These are phyloP conservation scores for Catharanthus roseus DNA, from an alignment of 257 asterid species.

Conservation along the genomic window DNA sequence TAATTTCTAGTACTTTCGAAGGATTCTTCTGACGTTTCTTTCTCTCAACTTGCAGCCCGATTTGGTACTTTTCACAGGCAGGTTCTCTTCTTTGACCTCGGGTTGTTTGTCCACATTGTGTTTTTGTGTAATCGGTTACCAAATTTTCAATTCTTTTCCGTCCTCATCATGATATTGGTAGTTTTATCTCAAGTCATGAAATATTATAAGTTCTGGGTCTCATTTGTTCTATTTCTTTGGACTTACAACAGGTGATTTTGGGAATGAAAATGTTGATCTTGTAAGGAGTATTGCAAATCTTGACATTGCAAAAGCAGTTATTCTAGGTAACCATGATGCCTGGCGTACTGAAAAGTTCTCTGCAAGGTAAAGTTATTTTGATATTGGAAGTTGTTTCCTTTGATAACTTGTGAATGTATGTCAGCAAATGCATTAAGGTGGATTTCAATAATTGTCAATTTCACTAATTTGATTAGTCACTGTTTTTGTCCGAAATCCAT, in stretches of 20 bases:
- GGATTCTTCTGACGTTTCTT: conserved; percentile 21
- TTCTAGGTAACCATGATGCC: conserved; percentile 96
- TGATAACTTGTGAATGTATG: background rate
- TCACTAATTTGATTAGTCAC: background rate
- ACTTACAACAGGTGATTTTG: conserved; percentile 81
- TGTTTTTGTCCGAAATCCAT: too few relatives aligned
- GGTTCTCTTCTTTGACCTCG: conserved; percentile 30
- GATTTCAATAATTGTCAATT: background rate
- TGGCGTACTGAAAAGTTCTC: conserved; percentile 78
- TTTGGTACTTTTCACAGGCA: conserved; percentile 94
- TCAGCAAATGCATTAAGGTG: background rate
- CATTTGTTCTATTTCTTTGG: conserved; percentile 17
- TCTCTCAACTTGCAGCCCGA: conserved; percentile 76
- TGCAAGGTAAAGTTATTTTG: conserved; percentile 31
- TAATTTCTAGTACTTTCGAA: conserved; percentile 11
- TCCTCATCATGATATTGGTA: conserved; percentile 7
- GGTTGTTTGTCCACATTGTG: conserved; percentile 11
- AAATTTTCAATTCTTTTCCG: background rate
- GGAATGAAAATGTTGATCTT: conserved; percentile 82
- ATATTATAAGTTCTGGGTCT: conserved; percentile 14
- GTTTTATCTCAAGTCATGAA: conserved; percentile 12
- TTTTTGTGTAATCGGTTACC: background rate
- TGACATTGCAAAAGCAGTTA: conserved; percentile 65
- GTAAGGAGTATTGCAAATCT: conserved; percentile 67
- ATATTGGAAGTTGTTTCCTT: background rate